Conservation (phyloP, 2,329 filamentous ascomycete genomes). For the Rhynchosporium agropyri region DNA sequence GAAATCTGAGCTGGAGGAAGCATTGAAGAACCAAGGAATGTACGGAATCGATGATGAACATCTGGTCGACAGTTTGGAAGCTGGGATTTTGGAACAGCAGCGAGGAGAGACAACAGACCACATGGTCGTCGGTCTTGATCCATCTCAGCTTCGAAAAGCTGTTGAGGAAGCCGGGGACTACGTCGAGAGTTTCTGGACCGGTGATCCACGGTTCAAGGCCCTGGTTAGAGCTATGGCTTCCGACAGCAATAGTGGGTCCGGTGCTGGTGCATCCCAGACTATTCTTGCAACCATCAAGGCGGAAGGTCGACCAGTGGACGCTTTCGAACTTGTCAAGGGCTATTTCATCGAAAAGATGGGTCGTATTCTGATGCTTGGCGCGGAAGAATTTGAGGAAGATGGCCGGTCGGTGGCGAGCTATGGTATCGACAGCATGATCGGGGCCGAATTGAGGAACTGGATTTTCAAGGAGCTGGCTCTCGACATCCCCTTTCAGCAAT, state of each 20-base stretch:
- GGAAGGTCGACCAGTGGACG: conserved; percentile 23
- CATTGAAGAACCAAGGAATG: conserved; percentile 22
- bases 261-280: conserved; percentile 12
- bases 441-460: conserved; percentile 34
- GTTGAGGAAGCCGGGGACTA: background rate
- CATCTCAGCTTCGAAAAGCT: conserved; percentile 17
- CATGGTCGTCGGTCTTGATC: conserved; percentile 39
- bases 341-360: conserved; percentile 48
- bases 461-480: conserved; percentile 46
- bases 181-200: conserved; percentile 34
- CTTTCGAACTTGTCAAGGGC: conserved; percentile 45
- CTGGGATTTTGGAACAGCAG: conserved; percentile 30
- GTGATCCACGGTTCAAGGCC: conserved; percentile 22
- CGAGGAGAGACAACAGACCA: conserved; percentile 18
- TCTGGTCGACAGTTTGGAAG: conserved; percentile 32
- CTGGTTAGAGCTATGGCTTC: no score
- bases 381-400: conserved; percentile 49
- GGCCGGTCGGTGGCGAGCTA: conserved; percentile 49
- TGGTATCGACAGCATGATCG: conserved; percentile 36
- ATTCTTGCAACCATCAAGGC: conserved; percentile 17
- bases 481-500: conserved; percentile 46
- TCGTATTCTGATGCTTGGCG: conserved; percentile 50
- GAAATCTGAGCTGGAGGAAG: conserved; percentile 30
- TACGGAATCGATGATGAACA: conserved; percentile 27
- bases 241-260: no score